A percentile compares a stretch with the other conserved stretches of the same genome.
Conservation (phyloP, 805 yeast species). For the Sporopachydermia lactativora region DNA sequence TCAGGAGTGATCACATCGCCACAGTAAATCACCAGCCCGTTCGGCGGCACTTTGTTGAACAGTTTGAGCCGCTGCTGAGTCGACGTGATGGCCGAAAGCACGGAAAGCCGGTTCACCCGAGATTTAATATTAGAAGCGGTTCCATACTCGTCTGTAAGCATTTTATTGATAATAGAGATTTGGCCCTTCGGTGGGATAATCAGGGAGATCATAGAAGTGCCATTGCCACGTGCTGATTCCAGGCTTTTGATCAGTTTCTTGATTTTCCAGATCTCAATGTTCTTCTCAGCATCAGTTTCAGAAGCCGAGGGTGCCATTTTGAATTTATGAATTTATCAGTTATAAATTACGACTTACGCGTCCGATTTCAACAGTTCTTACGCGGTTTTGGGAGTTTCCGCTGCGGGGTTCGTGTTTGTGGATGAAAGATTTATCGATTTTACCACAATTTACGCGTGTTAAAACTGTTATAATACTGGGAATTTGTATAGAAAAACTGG, state of each 20-base stretch:
- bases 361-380: no score
- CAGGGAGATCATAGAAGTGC: conserved; percentile 96
- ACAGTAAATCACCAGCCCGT: conserved; percentile 93
- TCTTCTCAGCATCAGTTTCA: conserved; percentile 79
- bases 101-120: conserved; percentile 92
- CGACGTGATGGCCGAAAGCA: conserved; percentile 91
- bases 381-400: no score
- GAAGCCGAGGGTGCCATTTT: conserved; percentile 22
- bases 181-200: conserved; percentile 95
- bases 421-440: no score
- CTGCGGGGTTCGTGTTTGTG: no score
- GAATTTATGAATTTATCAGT: neutral
- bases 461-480: no score
- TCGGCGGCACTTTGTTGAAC: conserved; percentile 80
- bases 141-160: conserved; percentile 97
- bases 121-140: conserved; percentile 97
- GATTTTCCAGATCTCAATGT: conserved; percentile 98
- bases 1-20: conserved; percentile 97
- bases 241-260: conserved; percentile 83
- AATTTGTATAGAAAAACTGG: no score
- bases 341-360: no score
- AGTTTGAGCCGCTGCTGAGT: conserved; percentile 93
- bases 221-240: conserved; percentile 92
- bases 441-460: no score
- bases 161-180: conserved; percentile 72